phyloP scores from a whole-genome alignment of 441 rosid genomes.

The Croton setiger region DNA sequence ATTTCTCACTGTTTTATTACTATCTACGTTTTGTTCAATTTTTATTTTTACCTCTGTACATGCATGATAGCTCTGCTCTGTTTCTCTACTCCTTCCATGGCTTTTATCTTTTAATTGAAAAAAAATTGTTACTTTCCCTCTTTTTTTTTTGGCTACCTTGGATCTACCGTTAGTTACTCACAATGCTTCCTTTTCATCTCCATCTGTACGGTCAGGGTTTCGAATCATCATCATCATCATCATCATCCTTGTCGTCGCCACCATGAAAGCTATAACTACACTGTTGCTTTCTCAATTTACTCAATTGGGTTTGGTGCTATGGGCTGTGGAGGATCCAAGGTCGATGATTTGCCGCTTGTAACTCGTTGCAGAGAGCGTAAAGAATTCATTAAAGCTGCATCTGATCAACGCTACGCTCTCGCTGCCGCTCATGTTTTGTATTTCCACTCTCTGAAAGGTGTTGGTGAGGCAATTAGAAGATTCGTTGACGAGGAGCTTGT shows the following conservation, averaged over 20 bases:
- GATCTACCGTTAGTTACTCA: constrained; percentile 12
- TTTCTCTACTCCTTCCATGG: neutral
- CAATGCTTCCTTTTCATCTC: constrained; percentile 12
- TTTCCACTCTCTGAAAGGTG: constrained; percentile 58
- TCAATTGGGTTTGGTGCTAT: constrained; percentile 27
- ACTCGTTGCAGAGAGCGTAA: constrained; percentile 73
- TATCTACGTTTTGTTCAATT: neutral
- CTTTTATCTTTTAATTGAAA: constrained; percentile 2
- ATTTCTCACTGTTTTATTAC: neutral
- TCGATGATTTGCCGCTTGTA: constrained; percentile 70
- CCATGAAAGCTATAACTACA: constrained; percentile 15
- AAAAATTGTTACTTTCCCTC: neutral
- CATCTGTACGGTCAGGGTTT: constrained; percentile 8
- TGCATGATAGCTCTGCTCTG: neutral
- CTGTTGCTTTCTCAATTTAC: constrained; percentile 4
- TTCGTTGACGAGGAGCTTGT: constrained; percentile 78
- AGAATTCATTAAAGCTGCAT: constrained; percentile 57
- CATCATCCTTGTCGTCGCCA: neutral
- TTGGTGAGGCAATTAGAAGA: constrained; percentile 74
- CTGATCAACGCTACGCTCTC: constrained; percentile 64
- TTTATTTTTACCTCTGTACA: neutral
- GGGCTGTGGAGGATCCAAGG: constrained; percentile 96
- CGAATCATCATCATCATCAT: neutral
- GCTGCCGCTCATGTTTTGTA: constrained; percentile 78
- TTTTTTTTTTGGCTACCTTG: neutral